Conservation (phyloP, 2,329 filamentous ascomycete genomes). For the Cryphonectria parasitica region DNA sequence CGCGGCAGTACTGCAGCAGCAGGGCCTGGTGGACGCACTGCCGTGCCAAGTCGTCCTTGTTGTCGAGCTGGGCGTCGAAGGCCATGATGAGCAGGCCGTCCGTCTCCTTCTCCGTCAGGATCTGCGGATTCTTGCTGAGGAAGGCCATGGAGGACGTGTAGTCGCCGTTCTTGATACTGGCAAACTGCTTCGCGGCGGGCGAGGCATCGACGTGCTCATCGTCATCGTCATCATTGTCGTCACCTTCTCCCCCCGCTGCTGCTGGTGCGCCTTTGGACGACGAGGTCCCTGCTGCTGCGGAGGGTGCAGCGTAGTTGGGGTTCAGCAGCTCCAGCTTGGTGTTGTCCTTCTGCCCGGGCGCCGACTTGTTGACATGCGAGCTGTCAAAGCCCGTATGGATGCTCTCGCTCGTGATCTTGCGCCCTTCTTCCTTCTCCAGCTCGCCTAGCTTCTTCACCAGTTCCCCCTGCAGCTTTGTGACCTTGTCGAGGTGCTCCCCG, state of each 20-base stretch:
- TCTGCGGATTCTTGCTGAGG: slow-evolving; percentile 75
- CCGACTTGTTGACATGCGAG: slow-evolving; percentile 73
- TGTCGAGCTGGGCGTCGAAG: slow-evolving; percentile 83
- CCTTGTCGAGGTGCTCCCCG: slow-evolving; percentile 74
- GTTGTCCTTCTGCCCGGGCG: slow-evolving; percentile 50
- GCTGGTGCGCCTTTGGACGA: slow-evolving; percentile 35
- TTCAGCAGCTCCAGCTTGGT: slow-evolving; percentile 76
- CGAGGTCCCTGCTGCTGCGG: slow-evolving; percentile 33
- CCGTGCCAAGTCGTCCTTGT: slow-evolving; percentile 73
- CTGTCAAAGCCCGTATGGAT: slow-evolving; percentile 90
- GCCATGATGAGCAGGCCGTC: slow-evolving; percentile 90
- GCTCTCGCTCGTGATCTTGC: slow-evolving; percentile 92
- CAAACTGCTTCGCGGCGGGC: slow-evolving; percentile 78
- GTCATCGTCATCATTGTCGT: slow-evolving; percentile 48
- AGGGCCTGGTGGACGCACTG: slow-evolving; percentile 94
- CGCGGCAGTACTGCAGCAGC: slow-evolving; percentile 91
- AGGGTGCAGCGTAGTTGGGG: slow-evolving; percentile 52
- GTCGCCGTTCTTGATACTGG: slow-evolving; percentile 74
- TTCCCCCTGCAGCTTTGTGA: slow-evolving; percentile 77
- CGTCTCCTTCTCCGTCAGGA: slow-evolving; percentile 83
- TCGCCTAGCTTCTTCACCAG: slow-evolving; percentile 74
- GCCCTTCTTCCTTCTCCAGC: slow-evolving; percentile 80
- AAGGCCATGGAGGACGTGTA: slow-evolving; percentile 76
- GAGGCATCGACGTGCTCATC: slow-evolving; percentile 78
- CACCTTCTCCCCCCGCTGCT: slow-evolving; percentile 31